These are phyloP conservation scores for Monosporozyma yasuniensis DNA, from an alignment of 805 yeast genomes.

Conservation along the genomic window DNA sequence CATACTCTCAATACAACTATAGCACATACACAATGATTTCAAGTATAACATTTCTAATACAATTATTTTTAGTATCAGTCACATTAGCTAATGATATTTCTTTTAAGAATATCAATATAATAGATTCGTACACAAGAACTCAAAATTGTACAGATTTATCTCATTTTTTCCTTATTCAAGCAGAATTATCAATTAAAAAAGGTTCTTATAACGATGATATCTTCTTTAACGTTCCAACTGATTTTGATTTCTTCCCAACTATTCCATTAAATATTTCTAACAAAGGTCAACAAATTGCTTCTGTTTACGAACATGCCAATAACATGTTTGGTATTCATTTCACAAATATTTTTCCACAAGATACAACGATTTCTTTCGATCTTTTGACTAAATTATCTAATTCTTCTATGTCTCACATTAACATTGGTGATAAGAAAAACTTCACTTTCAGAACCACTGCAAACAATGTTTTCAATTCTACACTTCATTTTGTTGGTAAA, in stretches of 20 bases:
- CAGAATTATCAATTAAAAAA: slow-evolving; percentile 18
- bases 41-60: background rate
- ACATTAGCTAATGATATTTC: slow-evolving; percentile 1
- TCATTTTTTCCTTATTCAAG: slow-evolving; percentile 24
- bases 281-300: slow-evolving; percentile 2
- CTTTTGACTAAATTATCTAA: slow-evolving; percentile 19
- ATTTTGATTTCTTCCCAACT: slow-evolving; percentile 16
- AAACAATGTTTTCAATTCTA: slow-evolving; percentile 11
- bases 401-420: slow-evolving; percentile 10
- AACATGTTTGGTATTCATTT: slow-evolving; percentile 16
- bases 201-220: slow-evolving; percentile 13
- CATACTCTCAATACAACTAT: background rate
- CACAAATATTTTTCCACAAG: slow-evolving; percentile 3
- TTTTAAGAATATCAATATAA: slow-evolving; percentile 3
- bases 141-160: slow-evolving; percentile 17
- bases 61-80: background rate
- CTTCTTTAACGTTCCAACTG: slow-evolving; percentile 18
- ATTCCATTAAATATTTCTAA: slow-evolving; percentile 14
- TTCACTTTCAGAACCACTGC: slow-evolving; percentile 19
- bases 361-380: slow-evolving; percentile 19
- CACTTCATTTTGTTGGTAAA: slow-evolving; percentile 17
- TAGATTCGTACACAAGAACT: slow-evolving; percentile 19
- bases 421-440: slow-evolving; percentile 11
- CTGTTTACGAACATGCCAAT: slow-evolving; percentile 5
- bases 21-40: background rate